A percentile compares a stretch with the other conserved stretches of the same genome.
Evolutionary conservation across 495 filamentous ascomycete species (phyloP).

Genomic region (Ascodesmis nigricans): DNA sequence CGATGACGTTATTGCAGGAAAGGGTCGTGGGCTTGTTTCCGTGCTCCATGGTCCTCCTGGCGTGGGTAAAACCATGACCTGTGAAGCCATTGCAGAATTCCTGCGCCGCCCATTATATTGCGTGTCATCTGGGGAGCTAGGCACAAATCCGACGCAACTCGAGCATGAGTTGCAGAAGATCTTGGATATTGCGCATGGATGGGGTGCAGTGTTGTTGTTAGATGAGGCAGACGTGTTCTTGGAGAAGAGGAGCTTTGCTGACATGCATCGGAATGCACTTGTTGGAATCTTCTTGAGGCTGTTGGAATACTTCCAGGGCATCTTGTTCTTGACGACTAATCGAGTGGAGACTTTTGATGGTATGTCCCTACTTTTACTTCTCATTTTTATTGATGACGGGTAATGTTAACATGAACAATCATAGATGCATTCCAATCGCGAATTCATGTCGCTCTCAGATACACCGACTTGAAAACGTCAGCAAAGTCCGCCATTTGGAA

Average conservation of each 20-base stretch:
- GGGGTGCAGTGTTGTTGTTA: slow-evolving; percentile 41
- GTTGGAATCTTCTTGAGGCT: slow-evolving; percentile 25
- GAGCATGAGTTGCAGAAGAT: slow-evolving; percentile 47
- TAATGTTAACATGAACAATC: too few relatives aligned
- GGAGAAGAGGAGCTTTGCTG: slow-evolving; percentile 31
- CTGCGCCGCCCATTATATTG: slow-evolving; percentile 48
- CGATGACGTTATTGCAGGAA: slow-evolving; percentile 62
- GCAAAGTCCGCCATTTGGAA: slow-evolving; percentile 73
- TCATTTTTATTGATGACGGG: too few relatives aligned
- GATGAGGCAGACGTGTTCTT: slow-evolving; percentile 53
- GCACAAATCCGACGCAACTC: slow-evolving; percentile 40
- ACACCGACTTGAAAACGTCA: slow-evolving; percentile 50
- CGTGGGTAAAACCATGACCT: slow-evolving; percentile 53
- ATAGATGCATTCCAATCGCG: slow-evolving; percentile 38
- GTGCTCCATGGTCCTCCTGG: slow-evolving; percentile 39
- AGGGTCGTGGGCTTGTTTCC: slow-evolving; percentile 50
- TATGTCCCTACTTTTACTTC: slow-evolving; percentile 37
- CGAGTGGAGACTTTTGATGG: slow-evolving; percentile 43
- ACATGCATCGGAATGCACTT: slow-evolving; percentile 26
- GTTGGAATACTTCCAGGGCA: slow-evolving; percentile 53
- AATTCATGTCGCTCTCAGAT: slow-evolving; percentile 49
- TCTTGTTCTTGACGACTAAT: slow-evolving; percentile 64
- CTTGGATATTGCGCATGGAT: slow-evolving; percentile 49
- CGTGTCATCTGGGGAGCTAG: slow-evolving; percentile 48
- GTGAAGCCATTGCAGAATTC: slow-evolving; percentile 48